Base-by-base conservation (phyloP, 306 rosid genomes). In the Luffa acutangula region DNA sequence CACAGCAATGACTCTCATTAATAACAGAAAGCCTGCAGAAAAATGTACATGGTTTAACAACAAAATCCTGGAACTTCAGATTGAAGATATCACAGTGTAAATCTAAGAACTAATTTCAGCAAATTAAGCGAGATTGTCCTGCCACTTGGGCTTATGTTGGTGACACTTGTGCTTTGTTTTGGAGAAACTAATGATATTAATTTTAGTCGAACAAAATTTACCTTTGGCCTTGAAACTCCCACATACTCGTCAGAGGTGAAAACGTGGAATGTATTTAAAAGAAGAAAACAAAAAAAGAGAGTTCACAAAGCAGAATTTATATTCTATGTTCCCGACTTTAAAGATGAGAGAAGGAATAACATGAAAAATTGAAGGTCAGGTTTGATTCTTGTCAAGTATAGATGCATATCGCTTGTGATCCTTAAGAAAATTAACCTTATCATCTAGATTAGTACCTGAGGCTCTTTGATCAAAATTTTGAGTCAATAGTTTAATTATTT, bases 1-100 rank as follows among this genome's bases (percentile, higher is more conserved):
- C 72, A 85, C 98, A 9, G 98, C 98, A 51, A 94, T 81, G 81
- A 94, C 97, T 82, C 98, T 91, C 98, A 89, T 86, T 78, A 94
- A 84, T 82, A 94, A 83, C 17, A 94, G 87, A 67, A 89, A 92
- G 66, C 98, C 98, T 94, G 89, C 52, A 75, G 85, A 62, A 75
- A 53, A 36, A 52, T 75, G 48, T 4, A 75, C 12, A 75, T 36
- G 7, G 14, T 75, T 57, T 33, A 52, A 42, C 4, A 4, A 31
- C 25, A 71, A 17, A 15, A 51, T 17, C 31, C 60, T 7, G 7
- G 14, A 49, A 1, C 14, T 49, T 52, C 25, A 48, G 78, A 51
- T 74, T 51, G 43, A 49, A 51, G 57, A 51, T 49, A 31, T 49
- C 62, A 49, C 34, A 2, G 25, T 12, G 33, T 74, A 51, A 51